Base-by-base conservation (phyloP, 2,329 filamentous ascomycete genomes). In the Domatiomyces globalis region DNA sequence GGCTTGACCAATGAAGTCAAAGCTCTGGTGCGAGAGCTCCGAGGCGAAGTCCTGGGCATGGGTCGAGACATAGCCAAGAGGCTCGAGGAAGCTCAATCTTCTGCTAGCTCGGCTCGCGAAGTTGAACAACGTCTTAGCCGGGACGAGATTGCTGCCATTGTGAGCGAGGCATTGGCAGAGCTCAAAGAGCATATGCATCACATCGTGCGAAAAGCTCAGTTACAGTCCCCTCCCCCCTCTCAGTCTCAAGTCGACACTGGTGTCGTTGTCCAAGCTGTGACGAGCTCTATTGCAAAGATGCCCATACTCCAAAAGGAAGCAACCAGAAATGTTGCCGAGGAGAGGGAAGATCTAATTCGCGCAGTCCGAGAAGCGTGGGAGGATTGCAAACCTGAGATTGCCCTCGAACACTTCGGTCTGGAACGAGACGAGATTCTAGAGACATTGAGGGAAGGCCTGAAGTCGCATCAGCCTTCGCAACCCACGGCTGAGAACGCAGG, bases 1-100 rank as follows among this genome's bases (percentile, higher is more conserved):
- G 87, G 89, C 4, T 77, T 95, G 49, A 95, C 88, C 1, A 87
- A 87, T 51, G 87, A 94, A 65, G 87, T 95, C 57, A 96, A 96
- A 68, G 83, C 87, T 3, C 75, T 95, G 7, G 85, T 95, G 7
- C 83, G 88, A 20, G 89, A 95, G 62, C 75, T 96, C 36, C 83
- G 90, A 19, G 89, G 88, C 2, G 90, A 96, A 64, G 88, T 96
- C 7, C 75, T 95, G 4, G 89, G 88, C 2, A 95, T 95, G 89
- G 90, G 90, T 3, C 78, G 90, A 51, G 88, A 95, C 58, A 80
- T 96, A 46, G 88, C 85, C 43, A 83, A 87, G 51, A 84, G 88
- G 58, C 76, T 96, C n/a, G 86, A 92, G 55, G 80, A 87, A 55
- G 76, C 80, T 8, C 73, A 75, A 48, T 18, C 45, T 8, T 66